Conservation (phyloP, 257 asterid species). For the Solanum chaucha region DNA sequence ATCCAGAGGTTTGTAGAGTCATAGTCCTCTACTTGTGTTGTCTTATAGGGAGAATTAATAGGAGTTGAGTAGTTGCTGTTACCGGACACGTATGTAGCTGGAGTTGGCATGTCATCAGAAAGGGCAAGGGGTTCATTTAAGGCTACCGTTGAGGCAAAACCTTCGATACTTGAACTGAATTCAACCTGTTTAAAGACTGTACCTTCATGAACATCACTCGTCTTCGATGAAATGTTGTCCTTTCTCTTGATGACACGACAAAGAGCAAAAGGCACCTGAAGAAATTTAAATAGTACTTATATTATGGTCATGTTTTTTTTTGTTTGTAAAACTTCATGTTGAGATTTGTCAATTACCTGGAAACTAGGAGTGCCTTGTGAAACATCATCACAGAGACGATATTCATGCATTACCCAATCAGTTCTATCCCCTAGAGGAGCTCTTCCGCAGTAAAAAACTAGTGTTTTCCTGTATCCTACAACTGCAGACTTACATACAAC, state of each 20-base stretch:
- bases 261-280: constrained; percentile 39
- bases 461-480: constrained; percentile 31
- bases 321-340: background rate
- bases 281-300: background rate
- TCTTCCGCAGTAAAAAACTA: constrained; percentile 40
- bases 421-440: constrained; percentile 46
- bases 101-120: constrained; percentile 14
- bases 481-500: constrained; percentile 26
- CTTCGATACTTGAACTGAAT: constrained; percentile 4
- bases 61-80: constrained; percentile 31
- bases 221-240: constrained; percentile 13
- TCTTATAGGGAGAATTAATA: constrained; percentile 18
- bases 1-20: constrained; percentile 20
- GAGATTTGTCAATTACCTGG: constrained; percentile 14
- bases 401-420: constrained; percentile 47
- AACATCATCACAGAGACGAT: constrained; percentile 35
- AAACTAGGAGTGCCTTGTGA: constrained; percentile 29
- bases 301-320: background rate
- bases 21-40: constrained; percentile 9
- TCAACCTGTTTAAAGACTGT: constrained; percentile 10
- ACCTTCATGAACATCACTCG: constrained; percentile 5
- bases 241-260: constrained; percentile 39
- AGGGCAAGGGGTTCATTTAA: constrained; percentile 11
- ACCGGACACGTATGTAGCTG: background rate
- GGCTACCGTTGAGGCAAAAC: background rate